phyloP scores from a whole-genome alignment of 495 filamentous ascomycete genomes.

The Penicillium ochrochloron region DNA sequence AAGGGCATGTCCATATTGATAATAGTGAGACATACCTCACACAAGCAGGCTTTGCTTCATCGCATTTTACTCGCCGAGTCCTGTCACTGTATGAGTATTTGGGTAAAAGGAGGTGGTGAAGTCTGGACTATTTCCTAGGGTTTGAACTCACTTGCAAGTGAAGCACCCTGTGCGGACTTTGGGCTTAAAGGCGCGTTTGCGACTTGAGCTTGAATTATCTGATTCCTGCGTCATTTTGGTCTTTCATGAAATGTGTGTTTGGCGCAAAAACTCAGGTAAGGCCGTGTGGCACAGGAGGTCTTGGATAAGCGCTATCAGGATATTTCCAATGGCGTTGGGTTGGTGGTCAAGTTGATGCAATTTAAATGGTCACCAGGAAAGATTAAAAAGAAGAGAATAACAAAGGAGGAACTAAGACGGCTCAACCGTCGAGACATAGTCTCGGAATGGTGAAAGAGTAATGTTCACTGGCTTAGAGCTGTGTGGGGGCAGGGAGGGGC shows the following conservation, averaged over 20 bases:
- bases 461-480: neutral
- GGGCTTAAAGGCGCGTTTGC: constrained; percentile 3
- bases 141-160: constrained; percentile 37
- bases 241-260: neutral
- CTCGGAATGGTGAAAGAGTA: too few species aligned
- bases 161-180: constrained; percentile 37
- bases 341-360: neutral
- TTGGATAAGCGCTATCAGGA: neutral
- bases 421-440: neutral
- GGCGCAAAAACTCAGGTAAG: neutral
- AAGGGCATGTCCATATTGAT: neutral
- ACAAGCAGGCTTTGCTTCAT: constrained; percentile 34
- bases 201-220: neutral
- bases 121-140: neutral
- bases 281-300: neutral
- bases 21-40: constrained; percentile 9
- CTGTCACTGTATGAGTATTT: neutral
- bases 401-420: neutral
- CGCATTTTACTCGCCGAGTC: constrained; percentile 35
- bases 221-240: neutral
- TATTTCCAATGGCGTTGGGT: neutral
- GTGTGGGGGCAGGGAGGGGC: neutral
- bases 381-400: neutral
- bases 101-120: neutral
- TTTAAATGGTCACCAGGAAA: neutral